Evolutionary conservation across 441 rosid genomes (phyloP).

Genomic region (Brassica balearica): DNA sequence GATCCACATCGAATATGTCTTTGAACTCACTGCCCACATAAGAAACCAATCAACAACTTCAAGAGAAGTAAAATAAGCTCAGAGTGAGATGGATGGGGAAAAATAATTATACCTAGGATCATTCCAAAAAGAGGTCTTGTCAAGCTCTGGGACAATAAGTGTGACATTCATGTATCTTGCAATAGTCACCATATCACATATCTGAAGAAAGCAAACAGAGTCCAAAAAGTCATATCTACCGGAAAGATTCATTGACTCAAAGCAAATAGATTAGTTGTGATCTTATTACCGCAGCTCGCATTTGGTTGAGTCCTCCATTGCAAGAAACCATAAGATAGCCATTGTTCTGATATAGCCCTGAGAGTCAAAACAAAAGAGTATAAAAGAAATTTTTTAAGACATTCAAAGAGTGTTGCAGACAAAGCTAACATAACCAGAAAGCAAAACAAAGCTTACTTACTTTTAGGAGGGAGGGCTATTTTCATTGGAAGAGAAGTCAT

Average conservation of each 20-base stretch:
- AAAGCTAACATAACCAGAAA: not conserved
- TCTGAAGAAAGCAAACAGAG: conserved; percentile 48
- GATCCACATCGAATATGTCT: conserved; percentile 94
- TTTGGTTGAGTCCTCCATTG: conserved; percentile 99
- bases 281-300: conserved; percentile 92
- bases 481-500: conserved; percentile 53
- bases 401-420: not conserved
- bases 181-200: conserved; percentile 93
- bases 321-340: conserved; percentile 98
- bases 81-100: not conserved
- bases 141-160: conserved; percentile 90
- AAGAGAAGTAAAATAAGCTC: conserved; percentile 4
- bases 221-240: not conserved
- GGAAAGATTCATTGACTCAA: not conserved
- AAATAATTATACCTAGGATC: conserved; percentile 75
- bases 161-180: conserved; percentile 89
- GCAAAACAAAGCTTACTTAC: conserved; percentile 47
- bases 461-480: conserved; percentile 71
- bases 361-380: not conserved
- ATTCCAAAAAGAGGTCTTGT: conserved; percentile 93
- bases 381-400: not conserved
- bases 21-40: conserved; percentile 71
- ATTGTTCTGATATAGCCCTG: conserved; percentile 94
- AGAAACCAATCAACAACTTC: not conserved
- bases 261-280: conserved; percentile 4